Percentiles rank a stretch among this genome's conserved stretches.
Evolutionary conservation across 805 yeast genomes (phyloP).

Genomic region (Komagataella phaffii): DNA sequence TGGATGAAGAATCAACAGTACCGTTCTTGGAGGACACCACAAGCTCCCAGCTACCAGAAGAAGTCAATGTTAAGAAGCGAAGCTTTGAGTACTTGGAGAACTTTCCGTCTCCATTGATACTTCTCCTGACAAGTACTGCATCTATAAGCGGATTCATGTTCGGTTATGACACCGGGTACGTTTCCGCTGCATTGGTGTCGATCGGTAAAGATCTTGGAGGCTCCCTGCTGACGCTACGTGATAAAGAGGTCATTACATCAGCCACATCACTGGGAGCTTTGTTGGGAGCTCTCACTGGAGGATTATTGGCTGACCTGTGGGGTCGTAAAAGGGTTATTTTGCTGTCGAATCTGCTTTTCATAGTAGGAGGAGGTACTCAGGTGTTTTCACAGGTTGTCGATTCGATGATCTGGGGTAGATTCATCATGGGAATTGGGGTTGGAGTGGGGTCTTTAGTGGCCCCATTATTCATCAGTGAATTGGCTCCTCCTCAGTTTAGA

Average conservation of each 20-base stretch:
- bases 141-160: conserved; percentile 48
- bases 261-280: conserved; percentile 46
- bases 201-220: conserved; percentile 32
- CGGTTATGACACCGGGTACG: conserved; percentile 50
- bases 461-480: conserved; percentile 58
- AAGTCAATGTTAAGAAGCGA: neutral
- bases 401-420: conserved; percentile 46
- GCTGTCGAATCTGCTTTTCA: conserved; percentile 31
- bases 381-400: conserved; percentile 22
- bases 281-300: conserved; percentile 34
- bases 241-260: conserved; percentile 38
- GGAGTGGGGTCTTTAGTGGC: conserved; percentile 64
- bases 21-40: neutral
- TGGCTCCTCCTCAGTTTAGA: conserved; percentile 58
- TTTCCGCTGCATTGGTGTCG: conserved; percentile 39
- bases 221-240: conserved; percentile 24
- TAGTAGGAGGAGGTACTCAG: conserved; percentile 20
- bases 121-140: conserved; percentile 31
- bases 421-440: conserved; percentile 55
- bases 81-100: neutral
- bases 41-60: neutral
- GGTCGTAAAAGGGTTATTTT: conserved; percentile 34
- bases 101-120: conserved; percentile 24
- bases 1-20: neutral
- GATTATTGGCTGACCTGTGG: conserved; percentile 30